phyloP scores from a whole-genome alignment of 148 eudicot genomes.

The Suaeda aralocaspica region DNA sequence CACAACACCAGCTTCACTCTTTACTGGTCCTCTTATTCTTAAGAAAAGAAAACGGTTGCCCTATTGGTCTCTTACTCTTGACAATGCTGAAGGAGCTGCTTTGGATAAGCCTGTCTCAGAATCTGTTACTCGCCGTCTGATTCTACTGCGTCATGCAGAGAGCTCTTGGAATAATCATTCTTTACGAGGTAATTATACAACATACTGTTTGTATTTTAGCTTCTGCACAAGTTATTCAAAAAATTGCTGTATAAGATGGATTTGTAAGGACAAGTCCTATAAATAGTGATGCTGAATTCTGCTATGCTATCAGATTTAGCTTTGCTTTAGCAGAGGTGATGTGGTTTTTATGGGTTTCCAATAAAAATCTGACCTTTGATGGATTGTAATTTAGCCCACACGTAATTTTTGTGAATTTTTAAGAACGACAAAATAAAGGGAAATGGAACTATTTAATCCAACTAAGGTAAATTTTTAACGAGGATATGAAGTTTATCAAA shows the following conservation, averaged over 20 bases:
- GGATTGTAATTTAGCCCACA: not conserved
- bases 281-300: not conserved
- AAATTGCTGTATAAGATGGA: not conserved
- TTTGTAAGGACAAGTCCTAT: not conserved
- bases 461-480: too few species aligned
- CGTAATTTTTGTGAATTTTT: too few species aligned
- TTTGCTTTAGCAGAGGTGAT: not conserved
- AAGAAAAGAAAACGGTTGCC: slow-evolving; percentile 15
- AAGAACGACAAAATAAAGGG: too few species aligned
- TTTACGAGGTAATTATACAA: slow-evolving; percentile 44
- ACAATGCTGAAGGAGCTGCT: slow-evolving; percentile 30
- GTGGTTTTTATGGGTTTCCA: not conserved
- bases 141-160: slow-evolving; percentile 78
- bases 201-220: not conserved
- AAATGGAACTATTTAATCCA: too few species aligned
- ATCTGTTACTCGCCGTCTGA: slow-evolving; percentile 52
- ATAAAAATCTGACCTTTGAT: too few species aligned
- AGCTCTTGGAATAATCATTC: slow-evolving; percentile 58
- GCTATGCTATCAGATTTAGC: not conserved
- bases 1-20: slow-evolving; percentile 13
- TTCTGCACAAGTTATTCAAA: not conserved
- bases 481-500: too few species aligned
- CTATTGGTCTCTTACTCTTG: slow-evolving; percentile 27
- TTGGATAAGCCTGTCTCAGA: slow-evolving; percentile 21
- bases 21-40: slow-evolving; percentile 4